Percentiles rank a stretch among this genome's conserved stretches.
These are phyloP conservation scores for Fusarium avenaceum DNA, from an alignment of 2,329 filamentous ascomycete species.

Conservation along the genomic window DNA sequence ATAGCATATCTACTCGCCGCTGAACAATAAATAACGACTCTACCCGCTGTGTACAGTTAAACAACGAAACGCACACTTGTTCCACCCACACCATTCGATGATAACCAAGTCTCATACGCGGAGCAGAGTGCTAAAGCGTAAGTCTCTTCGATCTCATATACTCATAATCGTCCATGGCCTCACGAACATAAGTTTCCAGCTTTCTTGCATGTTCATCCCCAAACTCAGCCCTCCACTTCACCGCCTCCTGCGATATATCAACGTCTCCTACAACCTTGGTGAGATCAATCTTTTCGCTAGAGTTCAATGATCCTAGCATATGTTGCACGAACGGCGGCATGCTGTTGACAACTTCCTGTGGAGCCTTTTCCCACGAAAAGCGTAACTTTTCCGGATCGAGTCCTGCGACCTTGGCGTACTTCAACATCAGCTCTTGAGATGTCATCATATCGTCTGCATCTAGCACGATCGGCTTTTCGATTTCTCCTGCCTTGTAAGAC, in stretches of 20 bases:
- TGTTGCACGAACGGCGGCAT: background rate
- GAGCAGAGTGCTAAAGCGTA: background rate
- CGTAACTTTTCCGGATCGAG: background rate
- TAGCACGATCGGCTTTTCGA: background rate
- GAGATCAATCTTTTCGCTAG: background rate
- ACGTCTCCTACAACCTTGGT: background rate
- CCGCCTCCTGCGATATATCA: background rate
- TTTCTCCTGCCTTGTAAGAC: background rate
- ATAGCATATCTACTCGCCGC: no score
- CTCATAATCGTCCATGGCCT: constrained; percentile 3
- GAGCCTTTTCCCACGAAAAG: background rate
- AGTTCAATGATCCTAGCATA: constrained; percentile 1
- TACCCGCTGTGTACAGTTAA: no score
- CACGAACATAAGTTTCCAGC: background rate
- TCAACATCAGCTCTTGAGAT: background rate
- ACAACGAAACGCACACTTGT: no score
- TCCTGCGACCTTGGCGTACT: constrained; percentile 1
- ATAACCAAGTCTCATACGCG: no score
- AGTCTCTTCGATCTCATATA: background rate
- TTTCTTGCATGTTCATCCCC: background rate
- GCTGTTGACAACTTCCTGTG: background rate
- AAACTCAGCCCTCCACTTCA: constrained; percentile 2
- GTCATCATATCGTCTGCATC: constrained; percentile 10
- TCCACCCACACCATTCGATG: no score
- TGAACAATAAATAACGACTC: no score